Base-by-base conservation (phyloP, 306 rosid species). In the Vicia sativa region DNA sequence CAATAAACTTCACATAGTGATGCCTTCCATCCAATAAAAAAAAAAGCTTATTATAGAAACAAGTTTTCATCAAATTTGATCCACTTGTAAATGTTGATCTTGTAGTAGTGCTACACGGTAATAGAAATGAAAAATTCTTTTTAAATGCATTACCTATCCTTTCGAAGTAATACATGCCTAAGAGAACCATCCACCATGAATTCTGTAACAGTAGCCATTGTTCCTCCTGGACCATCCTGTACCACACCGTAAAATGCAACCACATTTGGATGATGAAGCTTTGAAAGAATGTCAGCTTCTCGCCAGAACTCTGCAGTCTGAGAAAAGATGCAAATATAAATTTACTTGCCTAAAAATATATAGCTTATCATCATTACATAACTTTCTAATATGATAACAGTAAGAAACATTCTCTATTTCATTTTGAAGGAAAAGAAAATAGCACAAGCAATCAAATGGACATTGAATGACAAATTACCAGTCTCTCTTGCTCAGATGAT, bases 241-340 rank as follows among this genome's bases (percentile, higher is more conserved):
- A 91, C 97, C 62, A 91, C 96, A 76, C 97, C 97, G 78, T 91
- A 91, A 74, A 91, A 89, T 53, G 97, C 97, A 42, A 91, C 95
- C 42, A 91, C 97, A 78, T 91, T 91, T 77, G 97, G 97, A 85
- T 91, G 97, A 70, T 91, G 96, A 82, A 91, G 97, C 87, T 91
- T 89, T 48, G 97, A 91, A 72, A 91, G 97, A 74, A 91, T 91
- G 78, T 74, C 97, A 54, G 97, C 97, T 91, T 91, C 97, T 73
- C 95, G 82, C 97, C 97, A 91, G 83, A 91, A 91, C 76, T 91
- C 97, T 45, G 77, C 45, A 37, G 90, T 82, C 97, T 91, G 86
- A 74, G 56, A 73, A 66, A 35, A 41, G 74, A 53, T 71, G 70
- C 34, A 77, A 67, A 52, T 34, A 58, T 44, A 67, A 72, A 41